These are phyloP conservation scores for Calophaca sinica DNA, from an alignment of 306 rosid genomes.

Conservation along the genomic window DNA sequence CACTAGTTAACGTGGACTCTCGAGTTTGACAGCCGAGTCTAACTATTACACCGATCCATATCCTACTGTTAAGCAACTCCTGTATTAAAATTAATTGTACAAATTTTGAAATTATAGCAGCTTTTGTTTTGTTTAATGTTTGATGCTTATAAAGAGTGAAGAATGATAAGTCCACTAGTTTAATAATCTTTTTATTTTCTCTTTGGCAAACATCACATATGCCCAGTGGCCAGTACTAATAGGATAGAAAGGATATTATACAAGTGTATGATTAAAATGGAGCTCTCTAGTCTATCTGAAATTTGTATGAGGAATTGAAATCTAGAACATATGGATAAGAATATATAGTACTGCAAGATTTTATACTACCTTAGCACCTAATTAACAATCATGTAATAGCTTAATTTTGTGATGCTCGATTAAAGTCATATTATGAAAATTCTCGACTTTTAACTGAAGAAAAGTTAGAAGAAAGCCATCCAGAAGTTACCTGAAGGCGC, in stretches of 20 bases:
- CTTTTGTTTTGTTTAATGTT: too few species aligned
- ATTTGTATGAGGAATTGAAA: neutral
- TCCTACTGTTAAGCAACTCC: neutral
- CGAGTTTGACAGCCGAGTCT: neutral
- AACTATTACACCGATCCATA: too few species aligned
- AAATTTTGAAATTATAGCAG: too few species aligned
- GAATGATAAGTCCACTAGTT: neutral
- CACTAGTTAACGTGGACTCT: neutral
- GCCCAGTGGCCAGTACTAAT: neutral
- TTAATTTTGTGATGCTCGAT: constrained; percentile 19
- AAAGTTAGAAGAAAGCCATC: constrained; percentile 39
- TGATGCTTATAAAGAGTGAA: too few species aligned
- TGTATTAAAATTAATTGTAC: neutral
- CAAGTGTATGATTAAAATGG: neutral
- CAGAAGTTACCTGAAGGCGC: constrained; percentile 79
- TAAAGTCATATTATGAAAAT: constrained; percentile 23
- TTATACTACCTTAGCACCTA: neutral
- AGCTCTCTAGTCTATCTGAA: neutral
- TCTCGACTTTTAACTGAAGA: constrained; percentile 19
- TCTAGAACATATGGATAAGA: neutral
- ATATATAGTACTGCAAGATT: neutral
- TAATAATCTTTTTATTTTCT: neutral
- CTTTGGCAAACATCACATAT: neutral
- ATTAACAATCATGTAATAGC: constrained; percentile 3
- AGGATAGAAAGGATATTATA: neutral